phyloP scores from a whole-genome alignment of 1,284 basidiomycete genomes.

The Malassezia obtusa region DNA sequence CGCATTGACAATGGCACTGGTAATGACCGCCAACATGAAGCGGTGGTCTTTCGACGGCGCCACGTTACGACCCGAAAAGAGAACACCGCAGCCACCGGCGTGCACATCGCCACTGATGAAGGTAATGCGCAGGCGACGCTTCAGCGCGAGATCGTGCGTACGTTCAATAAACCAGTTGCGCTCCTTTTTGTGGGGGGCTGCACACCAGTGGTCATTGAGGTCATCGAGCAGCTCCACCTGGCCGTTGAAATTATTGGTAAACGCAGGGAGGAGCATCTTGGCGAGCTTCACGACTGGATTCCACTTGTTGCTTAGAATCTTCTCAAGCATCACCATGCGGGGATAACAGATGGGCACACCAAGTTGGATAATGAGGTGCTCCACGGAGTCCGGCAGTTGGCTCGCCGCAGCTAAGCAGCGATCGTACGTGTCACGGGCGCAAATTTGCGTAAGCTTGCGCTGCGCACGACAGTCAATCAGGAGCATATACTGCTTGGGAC shows the following conservation, averaged over 20 bases:
- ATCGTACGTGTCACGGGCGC: constrained; percentile 34
- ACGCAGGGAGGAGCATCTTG: constrained; percentile 30
- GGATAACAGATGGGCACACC: constrained; percentile 47
- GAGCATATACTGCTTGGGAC: constrained; percentile 43
- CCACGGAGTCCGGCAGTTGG: constrained; percentile 29
- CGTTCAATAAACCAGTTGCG: constrained; percentile 78
- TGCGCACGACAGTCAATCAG: constrained; percentile 44
- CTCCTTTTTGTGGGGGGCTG: constrained; percentile 59
- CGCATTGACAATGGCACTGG: constrained; percentile 42
- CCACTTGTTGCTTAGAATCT: constrained; percentile 29
- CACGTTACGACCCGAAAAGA: constrained; percentile 15
- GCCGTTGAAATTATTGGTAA: constrained; percentile 47
- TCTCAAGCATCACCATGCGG: constrained; percentile 45
- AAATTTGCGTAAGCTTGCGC: constrained; percentile 42
- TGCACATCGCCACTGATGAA: constrained; percentile 46
- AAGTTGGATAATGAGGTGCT: constrained; percentile 44
- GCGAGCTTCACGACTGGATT: constrained; percentile 43
- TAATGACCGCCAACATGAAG: constrained; percentile 43
- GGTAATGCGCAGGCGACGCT: constrained; percentile 31
- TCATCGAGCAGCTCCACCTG: constrained; percentile 48
- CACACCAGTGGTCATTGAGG: constrained; percentile 64
- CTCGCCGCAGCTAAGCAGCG: constrained; percentile 30
- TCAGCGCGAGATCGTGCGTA: constrained; percentile 34
- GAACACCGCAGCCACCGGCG: constrained; percentile 32
- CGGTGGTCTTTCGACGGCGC: constrained; percentile 33